Conservation (phyloP, 2,329 filamentous ascomycete species). For the Aspergillus fructus region DNA sequence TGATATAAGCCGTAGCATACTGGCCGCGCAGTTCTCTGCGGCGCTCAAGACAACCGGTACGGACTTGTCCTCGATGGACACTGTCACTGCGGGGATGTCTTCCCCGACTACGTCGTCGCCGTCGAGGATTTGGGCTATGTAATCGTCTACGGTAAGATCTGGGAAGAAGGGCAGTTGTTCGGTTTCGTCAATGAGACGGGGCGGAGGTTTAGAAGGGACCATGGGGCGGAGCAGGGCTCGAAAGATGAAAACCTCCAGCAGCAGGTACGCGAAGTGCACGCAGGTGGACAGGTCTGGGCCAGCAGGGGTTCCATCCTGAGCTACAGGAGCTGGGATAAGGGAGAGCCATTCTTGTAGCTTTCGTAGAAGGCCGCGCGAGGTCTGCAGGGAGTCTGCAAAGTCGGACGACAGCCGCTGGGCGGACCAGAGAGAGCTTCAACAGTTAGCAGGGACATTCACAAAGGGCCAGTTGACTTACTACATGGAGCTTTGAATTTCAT, state of each 20-base stretch:
- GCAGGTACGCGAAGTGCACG: conserved; percentile 37
- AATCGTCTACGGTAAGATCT: conserved; percentile 19
- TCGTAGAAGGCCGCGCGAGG: conserved; percentile 27
- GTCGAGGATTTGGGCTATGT: conserved; percentile 25
- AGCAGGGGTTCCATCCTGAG: neutral
- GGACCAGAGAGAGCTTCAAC: conserved; percentile 25
- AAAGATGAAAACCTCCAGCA: conserved; percentile 36
- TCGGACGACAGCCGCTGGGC: conserved; percentile 30
- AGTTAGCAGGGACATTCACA: no score
- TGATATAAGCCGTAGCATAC: conserved; percentile 29
- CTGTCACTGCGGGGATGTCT: conserved; percentile 22
- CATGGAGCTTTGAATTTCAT: conserved; percentile 32
- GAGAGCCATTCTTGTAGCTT: conserved; percentile 32
- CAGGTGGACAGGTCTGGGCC: neutral
- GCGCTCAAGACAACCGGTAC: conserved; percentile 28
- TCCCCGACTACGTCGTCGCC: conserved; percentile 5
- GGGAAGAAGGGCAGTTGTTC: neutral
- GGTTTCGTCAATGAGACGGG: conserved; percentile 23
- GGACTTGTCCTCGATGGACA: conserved; percentile 24
- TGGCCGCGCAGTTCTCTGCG: conserved; percentile 32
- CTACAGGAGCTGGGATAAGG: neutral
- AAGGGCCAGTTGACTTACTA: conserved; percentile 20
- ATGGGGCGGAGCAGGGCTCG: conserved; percentile 35
- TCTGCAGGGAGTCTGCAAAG: conserved; percentile 29
- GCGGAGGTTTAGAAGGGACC: conserved; percentile 28